These are phyloP conservation scores for Rutstroemia sp. DNA, from an alignment of 2,329 filamentous ascomycete genomes.

Conservation along the genomic window DNA sequence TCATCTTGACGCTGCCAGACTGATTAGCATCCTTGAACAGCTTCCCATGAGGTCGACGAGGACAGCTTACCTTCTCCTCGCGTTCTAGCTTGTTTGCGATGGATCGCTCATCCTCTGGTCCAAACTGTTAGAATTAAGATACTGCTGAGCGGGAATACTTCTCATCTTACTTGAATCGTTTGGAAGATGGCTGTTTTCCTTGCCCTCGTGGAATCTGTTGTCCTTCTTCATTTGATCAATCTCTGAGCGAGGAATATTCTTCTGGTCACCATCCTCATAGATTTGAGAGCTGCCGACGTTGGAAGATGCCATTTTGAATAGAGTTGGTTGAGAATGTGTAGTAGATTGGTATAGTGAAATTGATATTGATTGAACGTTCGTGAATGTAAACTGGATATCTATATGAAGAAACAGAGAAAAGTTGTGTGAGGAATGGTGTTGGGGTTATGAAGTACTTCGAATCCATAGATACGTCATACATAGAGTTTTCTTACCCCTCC, in stretches of 20 bases:
- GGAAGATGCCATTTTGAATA: slow-evolving; percentile 20
- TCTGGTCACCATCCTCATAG: slow-evolving; percentile 72
- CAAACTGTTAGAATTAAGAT: slow-evolving; percentile 17
- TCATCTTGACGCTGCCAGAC: slow-evolving; percentile 32
- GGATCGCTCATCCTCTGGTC: slow-evolving; percentile 58
- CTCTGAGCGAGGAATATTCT: slow-evolving; percentile 49
- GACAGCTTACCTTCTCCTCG: slow-evolving; percentile 41
- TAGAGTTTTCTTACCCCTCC: background rate
- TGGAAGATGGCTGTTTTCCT: slow-evolving; percentile 58
- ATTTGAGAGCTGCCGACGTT: slow-evolving; percentile 54
- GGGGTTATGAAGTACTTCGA: background rate
- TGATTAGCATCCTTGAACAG: background rate
- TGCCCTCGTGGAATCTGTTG: slow-evolving; percentile 64
- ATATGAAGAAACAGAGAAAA: background rate
- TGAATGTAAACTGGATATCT: background rate
- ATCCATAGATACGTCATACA: slow-evolving; percentile 6
- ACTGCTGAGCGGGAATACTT: background rate
- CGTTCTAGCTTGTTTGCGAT: slow-evolving; percentile 65
- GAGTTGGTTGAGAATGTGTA: background rate
- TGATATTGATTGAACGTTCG: background rate
- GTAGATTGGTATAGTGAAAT: background rate
- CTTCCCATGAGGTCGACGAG: background rate
- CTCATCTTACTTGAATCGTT: slow-evolving; percentile 60
- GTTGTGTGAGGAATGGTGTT: background rate
- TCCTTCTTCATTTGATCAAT: slow-evolving; percentile 40